Conservation (phyloP, 1,139 yeast species). For the Geotrichum klebahnii region DNA sequence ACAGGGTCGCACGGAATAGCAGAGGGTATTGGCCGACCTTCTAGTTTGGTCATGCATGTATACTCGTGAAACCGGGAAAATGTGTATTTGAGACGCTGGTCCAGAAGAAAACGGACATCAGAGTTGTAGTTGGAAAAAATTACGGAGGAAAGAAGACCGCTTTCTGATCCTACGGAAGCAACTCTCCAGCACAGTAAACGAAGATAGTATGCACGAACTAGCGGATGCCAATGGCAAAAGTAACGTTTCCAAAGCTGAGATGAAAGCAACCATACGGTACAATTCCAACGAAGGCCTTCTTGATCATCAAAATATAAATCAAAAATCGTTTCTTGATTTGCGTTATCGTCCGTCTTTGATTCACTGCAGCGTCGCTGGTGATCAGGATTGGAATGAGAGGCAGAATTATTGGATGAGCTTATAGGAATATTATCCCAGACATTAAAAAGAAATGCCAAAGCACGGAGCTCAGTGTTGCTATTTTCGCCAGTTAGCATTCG, state of each 20-base stretch:
- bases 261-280: constrained; percentile 55
- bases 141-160: constrained; percentile 33
- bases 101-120: constrained; percentile 32
- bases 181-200: constrained; percentile 68
- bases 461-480: constrained; percentile 58
- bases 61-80: constrained; percentile 28
- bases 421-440: constrained; percentile 70
- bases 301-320: constrained; percentile 24
- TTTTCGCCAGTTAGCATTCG: constrained; percentile 61
- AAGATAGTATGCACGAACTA: constrained; percentile 65
- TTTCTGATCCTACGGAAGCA: constrained; percentile 41
- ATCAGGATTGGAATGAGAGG: not conserved
- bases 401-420: constrained; percentile 24
- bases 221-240: constrained; percentile 76
- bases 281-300: constrained; percentile 37
- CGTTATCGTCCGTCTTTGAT: not conserved
- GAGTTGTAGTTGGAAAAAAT: constrained; percentile 33
- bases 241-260: constrained; percentile 50
- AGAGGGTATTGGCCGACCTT: constrained; percentile 24
- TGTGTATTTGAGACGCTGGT: constrained; percentile 30
- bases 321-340: constrained; percentile 18
- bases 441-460: constrained; percentile 64
- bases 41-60: constrained; percentile 22
- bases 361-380: not conserved
- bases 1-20: constrained; percentile 50